These are phyloP conservation scores for Gossypium longicalyx DNA, from an alignment of 345 rosid species.

Conservation along the genomic window DNA sequence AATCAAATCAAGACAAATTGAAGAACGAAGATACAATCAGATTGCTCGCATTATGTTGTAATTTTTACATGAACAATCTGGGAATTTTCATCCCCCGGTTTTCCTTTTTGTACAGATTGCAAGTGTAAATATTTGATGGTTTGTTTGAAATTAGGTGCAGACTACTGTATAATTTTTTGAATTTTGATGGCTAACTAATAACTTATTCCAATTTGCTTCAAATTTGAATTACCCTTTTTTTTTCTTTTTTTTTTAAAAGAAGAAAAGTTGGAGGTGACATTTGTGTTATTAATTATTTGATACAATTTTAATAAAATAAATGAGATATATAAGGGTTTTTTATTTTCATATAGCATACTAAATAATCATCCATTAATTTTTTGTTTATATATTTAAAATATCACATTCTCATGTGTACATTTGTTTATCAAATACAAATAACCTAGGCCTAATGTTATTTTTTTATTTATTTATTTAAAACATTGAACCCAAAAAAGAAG, in stretches of 20 bases:
- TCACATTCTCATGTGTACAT: not conserved
- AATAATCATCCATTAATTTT: too few species aligned
- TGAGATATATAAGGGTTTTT: too few species aligned
- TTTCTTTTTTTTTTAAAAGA: too few species aligned
- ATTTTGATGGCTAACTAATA: not conserved
- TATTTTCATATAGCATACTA: too few species aligned
- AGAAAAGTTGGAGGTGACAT: not conserved
- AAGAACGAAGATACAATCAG: conserved; percentile 41
- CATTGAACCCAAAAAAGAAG: too few species aligned
- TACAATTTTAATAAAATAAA: too few species aligned
- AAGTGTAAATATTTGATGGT: conserved; percentile 9
- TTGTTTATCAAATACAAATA: not conserved
- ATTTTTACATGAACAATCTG: not conserved
- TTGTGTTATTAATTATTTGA: too few species aligned
- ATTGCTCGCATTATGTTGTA: conserved; percentile 58
- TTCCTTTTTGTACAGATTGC: conserved; percentile 20
- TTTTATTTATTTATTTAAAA: too few species aligned
- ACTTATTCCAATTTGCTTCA: not conserved
- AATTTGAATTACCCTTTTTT: not conserved
- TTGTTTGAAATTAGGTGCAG: conserved; percentile 9
- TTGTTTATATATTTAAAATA: too few species aligned
- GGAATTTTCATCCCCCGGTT: not conserved
- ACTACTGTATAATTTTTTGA: not conserved
- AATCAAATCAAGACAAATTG: conserved; percentile 59
- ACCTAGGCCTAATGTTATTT: too few species aligned